Percentiles rank a stretch among this genome's conserved stretches.
Conservation (phyloP, 169 alveolate genomes). For the Eimeria necatrix region DNA sequence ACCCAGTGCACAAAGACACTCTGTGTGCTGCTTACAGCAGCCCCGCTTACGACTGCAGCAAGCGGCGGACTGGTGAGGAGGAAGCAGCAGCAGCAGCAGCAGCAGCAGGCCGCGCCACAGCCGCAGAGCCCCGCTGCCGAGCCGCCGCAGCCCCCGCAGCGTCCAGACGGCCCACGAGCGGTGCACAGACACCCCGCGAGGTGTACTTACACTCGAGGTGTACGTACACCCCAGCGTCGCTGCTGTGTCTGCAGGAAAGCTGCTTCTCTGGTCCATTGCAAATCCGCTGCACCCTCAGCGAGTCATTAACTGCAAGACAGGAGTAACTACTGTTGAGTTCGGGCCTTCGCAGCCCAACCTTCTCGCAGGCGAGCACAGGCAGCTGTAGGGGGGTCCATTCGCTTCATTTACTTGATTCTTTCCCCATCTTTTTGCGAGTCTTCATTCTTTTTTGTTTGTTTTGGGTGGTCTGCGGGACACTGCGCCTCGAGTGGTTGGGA, state of each 20-base stretch:
- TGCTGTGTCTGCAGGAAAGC: conserved; percentile 83
- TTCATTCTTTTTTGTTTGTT: not conserved
- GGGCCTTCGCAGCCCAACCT: conserved; percentile 91
- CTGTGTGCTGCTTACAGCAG: conserved; percentile 42
- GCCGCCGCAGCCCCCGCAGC: too few relatives aligned
- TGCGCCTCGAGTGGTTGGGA: too few relatives aligned
- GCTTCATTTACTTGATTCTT: not conserved
- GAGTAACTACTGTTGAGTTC: conserved; percentile 88
- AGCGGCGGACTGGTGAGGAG: not conserved
- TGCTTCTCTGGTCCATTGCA: conserved; percentile 94
- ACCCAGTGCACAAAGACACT: conserved; percentile 4
- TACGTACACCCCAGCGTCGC: conserved; percentile 1
- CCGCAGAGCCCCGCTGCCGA: too few relatives aligned
- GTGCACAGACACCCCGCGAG: not conserved
- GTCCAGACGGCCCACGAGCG: too few relatives aligned
- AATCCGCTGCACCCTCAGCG: conserved; percentile 94
- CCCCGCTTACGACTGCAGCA: not conserved
- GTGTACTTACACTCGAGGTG: conserved; percentile 16
- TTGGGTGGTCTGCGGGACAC: too few relatives aligned
- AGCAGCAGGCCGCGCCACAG: too few relatives aligned
- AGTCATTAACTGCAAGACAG: conserved; percentile 87
- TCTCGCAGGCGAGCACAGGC: conserved; percentile 86
- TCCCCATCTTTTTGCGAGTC: not conserved
- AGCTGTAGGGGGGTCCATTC: not conserved
- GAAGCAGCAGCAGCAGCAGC: too few relatives aligned